Evolutionary conservation across 140 eudicot genomes (phyloP), one percentile per base, ranked within the genome.

Genomic region (Erigeron philadelphicus): DNA sequence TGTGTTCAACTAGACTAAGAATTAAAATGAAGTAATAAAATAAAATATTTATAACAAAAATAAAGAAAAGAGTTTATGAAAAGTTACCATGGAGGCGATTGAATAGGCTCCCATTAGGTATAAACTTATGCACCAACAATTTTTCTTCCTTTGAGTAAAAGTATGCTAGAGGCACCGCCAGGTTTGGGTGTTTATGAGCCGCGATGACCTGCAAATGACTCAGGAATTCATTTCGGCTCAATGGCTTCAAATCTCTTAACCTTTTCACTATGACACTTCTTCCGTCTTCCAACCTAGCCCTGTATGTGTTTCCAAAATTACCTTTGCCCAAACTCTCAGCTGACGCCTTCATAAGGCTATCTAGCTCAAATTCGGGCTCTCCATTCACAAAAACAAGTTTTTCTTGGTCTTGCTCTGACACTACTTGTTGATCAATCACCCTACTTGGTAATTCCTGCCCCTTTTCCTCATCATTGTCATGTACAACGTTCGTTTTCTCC

Each of bases 271-370:
- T 89, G 54, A 90, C 92, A 23, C 57, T 71, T 38, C 77, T 78
- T 17, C 95, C 88, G 18, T 66, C 83, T 17, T 79, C 90, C 72
- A 90, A 53, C 73, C 55, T 59, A 45, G 92, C 97, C 68, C 78
- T 81, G 53, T 90, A 90, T 7, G 83, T 72, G 48, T 77, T 90
- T 7, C 95, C 97, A n/a, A 85, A 84, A 66, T 74, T 85, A 61
- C 93, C 97, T 52, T 79, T 85, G 9, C 90, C 95, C 49, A 90
- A 66, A 12, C 86, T 86, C 80, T 90, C 95, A 4, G 97, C 97
- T 0, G 97, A 87, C 43, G 97, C 88, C 59, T 76, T 90, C 72
- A 90, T 73, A 54, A 90, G 81, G 66, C 87, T 95, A 12, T 81
- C 79, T 0, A 89, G 78, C 69, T 89, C 96, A 43, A 89, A 89